These are phyloP conservation scores for Debaryomyces sp. DNA, from an alignment of 1,139 yeast species.

Conservation along the genomic window DNA sequence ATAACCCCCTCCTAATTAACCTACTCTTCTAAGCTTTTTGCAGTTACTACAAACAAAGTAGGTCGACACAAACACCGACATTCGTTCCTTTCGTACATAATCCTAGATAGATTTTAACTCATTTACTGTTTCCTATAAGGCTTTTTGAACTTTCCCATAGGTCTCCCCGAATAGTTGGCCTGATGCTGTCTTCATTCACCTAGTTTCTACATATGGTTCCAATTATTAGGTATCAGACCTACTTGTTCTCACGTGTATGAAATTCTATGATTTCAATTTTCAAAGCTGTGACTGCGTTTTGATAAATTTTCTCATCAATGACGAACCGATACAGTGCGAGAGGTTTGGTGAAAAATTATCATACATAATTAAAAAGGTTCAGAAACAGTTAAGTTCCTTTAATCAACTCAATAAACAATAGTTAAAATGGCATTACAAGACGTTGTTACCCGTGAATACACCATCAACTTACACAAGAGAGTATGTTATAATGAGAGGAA, in stretches of 20 bases:
- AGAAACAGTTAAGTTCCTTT: constrained; percentile 6
- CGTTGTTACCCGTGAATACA: constrained; percentile 99
- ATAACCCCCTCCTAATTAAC: no score
- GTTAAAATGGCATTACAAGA: constrained; percentile 91
- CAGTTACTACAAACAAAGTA: neutral
- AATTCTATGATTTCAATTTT: neutral
- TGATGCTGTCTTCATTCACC: neutral
- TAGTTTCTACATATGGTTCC: neutral
- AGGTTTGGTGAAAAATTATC: constrained; percentile 6
- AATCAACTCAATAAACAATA: constrained; percentile 10
- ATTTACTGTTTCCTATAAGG: neutral
- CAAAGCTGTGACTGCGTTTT: constrained; percentile 5
- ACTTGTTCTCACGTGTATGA: neutral
- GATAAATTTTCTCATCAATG: constrained; percentile 4
- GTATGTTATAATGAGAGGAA: constrained; percentile 52
- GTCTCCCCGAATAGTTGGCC: neutral
- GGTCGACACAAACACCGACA: neutral
- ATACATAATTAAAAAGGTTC: constrained; percentile 3
- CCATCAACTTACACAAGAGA: constrained; percentile 99
- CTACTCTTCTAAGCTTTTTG: neutral
- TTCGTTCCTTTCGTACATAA: neutral
- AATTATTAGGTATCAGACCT: neutral
- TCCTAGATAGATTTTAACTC: neutral
- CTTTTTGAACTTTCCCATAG: neutral
- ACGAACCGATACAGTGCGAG: constrained; percentile 4